A percentile compares a stretch with the other conserved stretches of the same genome.
These are phyloP conservation scores for Kappamyces sp. DNA, from an alignment of 192 early-diverging fungal genomes.

Conservation along the genomic window DNA sequence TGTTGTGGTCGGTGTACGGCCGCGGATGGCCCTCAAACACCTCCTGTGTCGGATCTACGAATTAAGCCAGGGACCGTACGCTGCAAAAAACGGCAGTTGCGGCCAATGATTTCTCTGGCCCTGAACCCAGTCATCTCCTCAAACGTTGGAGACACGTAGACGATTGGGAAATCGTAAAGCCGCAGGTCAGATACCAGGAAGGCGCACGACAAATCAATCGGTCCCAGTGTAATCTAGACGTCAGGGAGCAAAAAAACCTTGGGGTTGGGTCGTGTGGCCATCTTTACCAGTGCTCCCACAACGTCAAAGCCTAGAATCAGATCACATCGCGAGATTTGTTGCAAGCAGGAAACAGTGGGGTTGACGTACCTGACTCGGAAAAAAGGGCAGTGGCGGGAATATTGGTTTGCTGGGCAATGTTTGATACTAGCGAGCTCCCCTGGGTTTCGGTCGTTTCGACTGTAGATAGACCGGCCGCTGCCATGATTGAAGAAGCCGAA, in stretches of 20 bases:
- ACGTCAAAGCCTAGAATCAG: not conserved
- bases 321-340: no score
- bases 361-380: no score
- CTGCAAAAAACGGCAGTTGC: constrained; percentile 48
- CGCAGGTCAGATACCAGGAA: constrained; percentile 54
- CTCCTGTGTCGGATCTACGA: constrained; percentile 34
- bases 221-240: constrained; percentile 48
- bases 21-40: constrained; percentile 44
- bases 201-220: constrained; percentile 54
- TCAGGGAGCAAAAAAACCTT: constrained; percentile 15
- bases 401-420: no score
- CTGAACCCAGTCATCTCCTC: constrained; percentile 52
- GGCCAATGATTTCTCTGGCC: constrained; percentile 32
- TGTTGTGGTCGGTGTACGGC: constrained; percentile 48
- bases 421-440: no score
- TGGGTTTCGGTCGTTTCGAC: no score
- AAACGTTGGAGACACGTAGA: constrained; percentile 53
- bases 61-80: constrained; percentile 14
- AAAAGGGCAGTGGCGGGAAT: no score
- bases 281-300: not conserved
- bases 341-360: no score
- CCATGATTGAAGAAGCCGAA: no score
- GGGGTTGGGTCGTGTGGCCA: not conserved
- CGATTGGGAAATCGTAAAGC: constrained; percentile 45
- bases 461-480: no score